These are phyloP conservation scores for Cyberlindnera amylophila DNA, from an alignment of 805 yeast genomes.

Conservation along the genomic window DNA sequence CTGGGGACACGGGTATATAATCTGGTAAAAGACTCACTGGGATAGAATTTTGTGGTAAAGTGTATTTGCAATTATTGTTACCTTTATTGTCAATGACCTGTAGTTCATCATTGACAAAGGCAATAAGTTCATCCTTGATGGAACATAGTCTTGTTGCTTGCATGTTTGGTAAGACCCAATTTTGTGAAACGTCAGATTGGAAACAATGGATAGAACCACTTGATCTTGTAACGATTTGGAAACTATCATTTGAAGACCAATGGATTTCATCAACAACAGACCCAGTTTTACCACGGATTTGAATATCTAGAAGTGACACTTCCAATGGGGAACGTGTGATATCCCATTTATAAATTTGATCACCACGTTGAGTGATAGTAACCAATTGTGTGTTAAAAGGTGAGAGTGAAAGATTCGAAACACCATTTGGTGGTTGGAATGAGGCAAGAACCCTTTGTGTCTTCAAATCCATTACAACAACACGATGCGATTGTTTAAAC, in stretches of 20 bases:
- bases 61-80: conserved; percentile 33
- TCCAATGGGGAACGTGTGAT: conserved; percentile 46
- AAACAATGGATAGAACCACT: conserved; percentile 66
- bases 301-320: conserved; percentile 53
- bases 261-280: conserved; percentile 46
- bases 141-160: conserved; percentile 9
- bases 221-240: conserved; percentile 47
- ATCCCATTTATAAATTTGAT: conserved; percentile 63
- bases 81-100: conserved; percentile 26
- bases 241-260: conserved; percentile 47
- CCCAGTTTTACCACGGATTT: conserved; percentile 59
- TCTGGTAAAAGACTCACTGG: conserved; percentile 25
- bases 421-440: conserved; percentile 60
- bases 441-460: conserved; percentile 36
- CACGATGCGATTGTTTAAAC: conserved; percentile 25
- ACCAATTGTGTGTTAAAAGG: conserved; percentile 58
- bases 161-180: conserved; percentile 26
- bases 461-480: conserved; percentile 46
- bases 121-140: conserved; percentile 6
- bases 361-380: conserved; percentile 55
- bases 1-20: conserved; percentile 19
- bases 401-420: conserved; percentile 55
- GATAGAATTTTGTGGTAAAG: conserved; percentile 35
- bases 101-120: conserved; percentile 14
- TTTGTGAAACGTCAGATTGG: conserved; percentile 26